Evolutionary conservation across 306 rosid species (phyloP), one percentile per base, ranked within the genome.

Genomic region (Albizia julibrissin): DNA sequence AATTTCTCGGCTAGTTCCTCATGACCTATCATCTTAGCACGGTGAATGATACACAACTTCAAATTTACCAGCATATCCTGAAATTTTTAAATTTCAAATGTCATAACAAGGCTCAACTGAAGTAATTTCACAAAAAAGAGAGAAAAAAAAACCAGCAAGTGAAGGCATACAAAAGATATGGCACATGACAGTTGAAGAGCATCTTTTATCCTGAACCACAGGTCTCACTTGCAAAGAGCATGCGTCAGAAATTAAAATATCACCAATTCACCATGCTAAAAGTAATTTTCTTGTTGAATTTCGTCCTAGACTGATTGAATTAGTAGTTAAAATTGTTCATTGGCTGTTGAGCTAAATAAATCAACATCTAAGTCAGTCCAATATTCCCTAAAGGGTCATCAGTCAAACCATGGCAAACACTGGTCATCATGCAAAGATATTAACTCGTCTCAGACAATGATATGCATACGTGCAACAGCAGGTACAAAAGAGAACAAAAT

Each of bases 41-140:
- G 94, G 58, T 81, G 87, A 65, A 86, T 80, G 67, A 91, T 85
- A 84, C 89, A 56, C 81, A 72, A 29, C 82, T 95, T 95, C 80
- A 95, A 78, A 86, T 90, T 86, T 84, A 90, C 83, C 69, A 95
- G 67, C 88, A 95, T 59, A 70, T 91, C 97, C 97, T 92, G 91
- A 75, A 49, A 81, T 21, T 33, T 76, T 56, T 69, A 82, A 72
- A 72, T 13, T 65, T 37, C 75, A 43, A 75, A 75, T n/a, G 81
- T 74, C 24, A 68, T 43, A 84, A 70, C 27, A 75, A 47, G 43
- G 27, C 29, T 46, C 44, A 37, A 75, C 37, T 10, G 15, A 21
- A 59, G n/a, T 6, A 58, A 58, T 58, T 33, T n/a, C n/a, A 29
- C 31, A 29, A 29, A 29, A 29, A 29, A 29, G 2, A 29, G 2